phyloP scores from a whole-genome alignment of 2,329 filamentous ascomycete species.

The Clarireedia hainanense region DNA sequence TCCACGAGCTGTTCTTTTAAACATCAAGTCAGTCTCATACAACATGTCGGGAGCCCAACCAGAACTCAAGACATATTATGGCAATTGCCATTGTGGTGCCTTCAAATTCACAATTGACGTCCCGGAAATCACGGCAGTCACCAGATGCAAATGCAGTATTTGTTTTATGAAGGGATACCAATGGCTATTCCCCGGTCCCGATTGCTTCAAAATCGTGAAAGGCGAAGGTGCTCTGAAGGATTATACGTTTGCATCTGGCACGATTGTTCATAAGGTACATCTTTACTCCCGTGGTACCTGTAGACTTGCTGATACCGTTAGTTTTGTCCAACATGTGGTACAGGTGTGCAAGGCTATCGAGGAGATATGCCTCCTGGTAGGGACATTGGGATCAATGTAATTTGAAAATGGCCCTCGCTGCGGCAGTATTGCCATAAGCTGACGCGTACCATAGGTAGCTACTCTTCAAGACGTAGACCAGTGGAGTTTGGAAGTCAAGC shows the following conservation, averaged over 20 bases:
- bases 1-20: too few relatives aligned
- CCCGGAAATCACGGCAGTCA: constrained; percentile 48
- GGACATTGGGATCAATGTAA: constrained; percentile 37
- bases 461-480: constrained; percentile 17
- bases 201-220: constrained; percentile 38
- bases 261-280: constrained; percentile 35
- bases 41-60: neutral
- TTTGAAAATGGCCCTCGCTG: neutral
- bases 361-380: constrained; percentile 25
- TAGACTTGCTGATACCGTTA: constrained; percentile 19
- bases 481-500: constrained; percentile 10
- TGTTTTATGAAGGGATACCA: constrained; percentile 45
- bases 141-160: constrained; percentile 61
- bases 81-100: constrained; percentile 50
- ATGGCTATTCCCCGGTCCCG: constrained; percentile 29
- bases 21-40: neutral
- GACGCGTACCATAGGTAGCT: constrained; percentile 10
- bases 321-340: constrained; percentile 47
- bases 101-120: constrained; percentile 44
- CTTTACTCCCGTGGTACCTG: neutral
- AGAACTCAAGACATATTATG: constrained; percentile 34
- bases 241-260: constrained; percentile 38
- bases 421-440: neutral
- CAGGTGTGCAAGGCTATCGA: constrained; percentile 32
- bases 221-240: constrained; percentile 35